Percentiles rank a stretch among this genome's conserved stretches.
These are phyloP conservation scores for Boletus vinaceobasis DNA, from an alignment of 768 basidiomycete species.

Conservation along the genomic window DNA sequence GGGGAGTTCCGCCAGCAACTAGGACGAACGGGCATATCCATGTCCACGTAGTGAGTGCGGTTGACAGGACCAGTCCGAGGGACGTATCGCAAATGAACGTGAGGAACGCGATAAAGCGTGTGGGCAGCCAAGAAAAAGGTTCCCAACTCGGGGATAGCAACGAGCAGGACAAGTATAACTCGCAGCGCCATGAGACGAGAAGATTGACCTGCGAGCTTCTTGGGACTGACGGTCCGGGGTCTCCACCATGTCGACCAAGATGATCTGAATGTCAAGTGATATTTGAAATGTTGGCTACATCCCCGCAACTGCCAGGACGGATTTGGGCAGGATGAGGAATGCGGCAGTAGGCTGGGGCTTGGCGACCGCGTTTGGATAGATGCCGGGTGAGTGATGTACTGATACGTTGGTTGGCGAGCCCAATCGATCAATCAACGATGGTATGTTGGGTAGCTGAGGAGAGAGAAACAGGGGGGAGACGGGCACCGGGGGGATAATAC, in stretches of 20 bases:
- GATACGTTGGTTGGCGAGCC: slow-evolving; percentile 5
- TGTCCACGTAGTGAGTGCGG: slow-evolving; percentile 5
- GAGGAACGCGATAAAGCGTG: slow-evolving; percentile 15
- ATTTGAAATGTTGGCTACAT: slow-evolving; percentile 18
- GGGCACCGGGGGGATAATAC: neutral
- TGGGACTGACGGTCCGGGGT: slow-evolving; percentile 8
- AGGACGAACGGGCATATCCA: neutral
- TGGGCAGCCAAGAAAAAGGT: slow-evolving; percentile 10
- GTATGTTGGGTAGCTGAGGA: neutral
- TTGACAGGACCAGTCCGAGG: slow-evolving; percentile 14
- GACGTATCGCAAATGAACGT: slow-evolving; percentile 18
- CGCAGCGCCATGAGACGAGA: slow-evolving; percentile 22
- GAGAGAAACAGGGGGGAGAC: neutral
- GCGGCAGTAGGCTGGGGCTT: slow-evolving; percentile 24
- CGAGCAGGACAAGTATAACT: slow-evolving; percentile 15
- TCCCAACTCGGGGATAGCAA: slow-evolving; percentile 23
- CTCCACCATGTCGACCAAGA: slow-evolving; percentile 12
- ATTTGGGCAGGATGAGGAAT: slow-evolving; percentile 16
- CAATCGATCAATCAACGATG: slow-evolving; percentile 18
- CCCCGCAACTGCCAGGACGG: slow-evolving; percentile 17
- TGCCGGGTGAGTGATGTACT: slow-evolving; percentile 5
- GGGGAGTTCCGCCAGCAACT: slow-evolving; percentile 10
- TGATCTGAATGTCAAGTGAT: neutral
- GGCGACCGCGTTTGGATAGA: slow-evolving; percentile 17
- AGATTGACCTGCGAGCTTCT: slow-evolving; percentile 13